Percentiles rank a stretch among this genome's conserved stretches.
phyloP scores from a whole-genome alignment of 2,329 filamentous ascomycete species.

The Pestalotiopsis sp. region DNA sequence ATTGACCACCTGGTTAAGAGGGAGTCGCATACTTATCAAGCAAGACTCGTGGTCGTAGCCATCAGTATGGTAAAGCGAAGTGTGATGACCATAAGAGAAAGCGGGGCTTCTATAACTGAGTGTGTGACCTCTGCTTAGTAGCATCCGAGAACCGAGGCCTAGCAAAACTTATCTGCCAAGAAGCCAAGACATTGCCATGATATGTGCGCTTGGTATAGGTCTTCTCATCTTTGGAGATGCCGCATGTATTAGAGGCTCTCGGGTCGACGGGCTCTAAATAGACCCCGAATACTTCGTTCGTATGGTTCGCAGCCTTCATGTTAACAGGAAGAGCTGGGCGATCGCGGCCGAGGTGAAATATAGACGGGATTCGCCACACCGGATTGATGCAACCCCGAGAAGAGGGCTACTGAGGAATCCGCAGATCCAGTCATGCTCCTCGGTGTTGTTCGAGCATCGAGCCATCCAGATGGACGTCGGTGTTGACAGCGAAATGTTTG shows the following conservation, averaged over 20 bases:
- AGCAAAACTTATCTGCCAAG: not conserved
- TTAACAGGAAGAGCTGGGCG: not conserved
- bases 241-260: not conserved
- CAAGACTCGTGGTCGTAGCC: not conserved
- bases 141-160: not conserved
- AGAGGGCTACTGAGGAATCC: no score
- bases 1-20: not conserved
- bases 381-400: no score
- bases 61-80: not conserved
- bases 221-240: not conserved
- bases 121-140: not conserved
- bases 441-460: no score
- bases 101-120: not conserved
- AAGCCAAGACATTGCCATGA: not conserved
- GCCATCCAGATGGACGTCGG: no score
- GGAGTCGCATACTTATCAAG: not conserved
- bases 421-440: no score
- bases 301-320: not conserved
- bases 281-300: not conserved
- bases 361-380: no score
- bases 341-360: not conserved
- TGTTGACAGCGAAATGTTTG: no score
- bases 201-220: not conserved
- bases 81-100: not conserved
- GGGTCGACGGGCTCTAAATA: not conserved